Evolutionary conservation across 2,329 filamentous ascomycete species (phyloP), one percentile per base, ranked within the genome.

Genomic region (Boeremia exigua): DNA sequence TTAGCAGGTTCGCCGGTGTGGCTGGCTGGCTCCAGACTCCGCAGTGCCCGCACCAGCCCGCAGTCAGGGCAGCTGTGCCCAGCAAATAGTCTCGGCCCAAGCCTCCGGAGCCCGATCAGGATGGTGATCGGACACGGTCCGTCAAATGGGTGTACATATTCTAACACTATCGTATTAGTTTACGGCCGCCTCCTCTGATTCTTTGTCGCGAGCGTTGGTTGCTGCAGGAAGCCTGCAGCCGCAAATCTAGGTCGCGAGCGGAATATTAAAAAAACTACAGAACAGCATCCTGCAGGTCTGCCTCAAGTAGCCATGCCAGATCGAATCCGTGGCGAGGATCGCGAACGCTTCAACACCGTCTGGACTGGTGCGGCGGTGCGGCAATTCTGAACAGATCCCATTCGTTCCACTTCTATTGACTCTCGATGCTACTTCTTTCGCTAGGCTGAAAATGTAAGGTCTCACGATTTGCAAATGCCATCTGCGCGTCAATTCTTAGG

Each of bases 321-420:
- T 56, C 36, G 47, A 48, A 43, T 42, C 33, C 25, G 47, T 51
- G 47, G 53, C 42, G 47, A 56, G 47, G 25, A 56, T 56, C 53
- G 47, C 29, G 48, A 43, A 46, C 27, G 25, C 32, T 40, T 30
- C n/a, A 29, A 7, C 9, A 23, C 37, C n/a, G 37, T 39, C 47
- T 56, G 37, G 47, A 43, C 37, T 51, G 36, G 36, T 12, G 47
- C 32, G 37, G 14, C n/a, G 36, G 36, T 12, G 47, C 32, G 37
- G 14, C n/a, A 23, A 30, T 28, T 28, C 17, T 38, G 12, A 8
- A 27, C 10, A 17, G 32, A 5, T 23, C 28, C 33, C 32, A 44
- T 39, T 34, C 39, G 33, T 17, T 23, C 12, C 9, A 12, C 17
- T 33, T 6, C 12, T 28, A 4, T 12, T 15, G 32, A 11, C 40